These are phyloP conservation scores for Mycena crocata DNA, from an alignment of 768 basidiomycete genomes.

Conservation along the genomic window DNA sequence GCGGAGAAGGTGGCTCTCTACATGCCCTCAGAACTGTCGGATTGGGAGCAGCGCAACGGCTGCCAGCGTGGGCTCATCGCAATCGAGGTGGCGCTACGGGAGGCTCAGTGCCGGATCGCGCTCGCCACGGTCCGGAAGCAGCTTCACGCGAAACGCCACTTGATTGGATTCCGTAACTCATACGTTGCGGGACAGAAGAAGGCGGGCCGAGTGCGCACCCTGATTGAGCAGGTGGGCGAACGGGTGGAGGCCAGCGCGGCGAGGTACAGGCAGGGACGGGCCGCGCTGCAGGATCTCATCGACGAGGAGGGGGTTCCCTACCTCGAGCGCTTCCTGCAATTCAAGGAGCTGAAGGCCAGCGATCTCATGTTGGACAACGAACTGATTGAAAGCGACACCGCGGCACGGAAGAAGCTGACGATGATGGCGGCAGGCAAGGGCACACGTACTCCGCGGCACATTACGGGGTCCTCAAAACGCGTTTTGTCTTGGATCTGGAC, in stretches of 20 bases:
- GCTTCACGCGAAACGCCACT: too few relatives aligned
- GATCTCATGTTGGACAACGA: too few relatives aligned
- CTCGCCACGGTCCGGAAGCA: too few relatives aligned
- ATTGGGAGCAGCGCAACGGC: too few relatives aligned
- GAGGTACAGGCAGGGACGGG: not conserved
- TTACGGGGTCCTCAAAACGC: not conserved
- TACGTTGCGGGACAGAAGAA: too few relatives aligned
- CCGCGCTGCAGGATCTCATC: not conserved
- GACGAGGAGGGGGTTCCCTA: not conserved
- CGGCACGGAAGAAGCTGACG: not conserved
- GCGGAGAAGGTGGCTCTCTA: not conserved
- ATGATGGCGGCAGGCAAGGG: not conserved
- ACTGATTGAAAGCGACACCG: not conserved
- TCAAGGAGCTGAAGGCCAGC: not conserved
- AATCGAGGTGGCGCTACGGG: too few relatives aligned
- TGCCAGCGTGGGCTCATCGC: too few relatives aligned
- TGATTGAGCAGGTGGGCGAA: not conserved
- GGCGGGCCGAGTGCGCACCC: too few relatives aligned
- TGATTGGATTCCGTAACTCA: too few relatives aligned
- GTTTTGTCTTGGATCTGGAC: conserved; percentile 1
- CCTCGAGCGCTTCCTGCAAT: too few relatives aligned
- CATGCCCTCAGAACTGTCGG: too few relatives aligned
- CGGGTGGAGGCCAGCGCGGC: not conserved
- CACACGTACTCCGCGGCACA: not conserved
- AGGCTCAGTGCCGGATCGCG: too few relatives aligned